A percentile compares a stretch with the other conserved stretches of the same genome.
Evolutionary conservation across 371 early-diverging fungal species (phyloP).

Genomic region (Circinella minor): DNA sequence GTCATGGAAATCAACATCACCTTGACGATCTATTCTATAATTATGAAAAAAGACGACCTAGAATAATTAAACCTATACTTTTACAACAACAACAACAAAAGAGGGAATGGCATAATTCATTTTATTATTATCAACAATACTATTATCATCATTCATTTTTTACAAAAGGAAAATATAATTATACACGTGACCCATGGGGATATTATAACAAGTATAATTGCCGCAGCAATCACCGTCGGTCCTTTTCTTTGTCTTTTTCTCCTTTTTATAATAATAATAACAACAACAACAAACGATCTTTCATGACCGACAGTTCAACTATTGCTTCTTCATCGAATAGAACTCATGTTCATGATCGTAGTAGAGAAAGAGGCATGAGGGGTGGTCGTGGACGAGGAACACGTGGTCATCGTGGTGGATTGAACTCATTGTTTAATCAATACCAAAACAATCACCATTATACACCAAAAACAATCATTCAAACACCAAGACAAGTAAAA

Average conservation of each 20-base stretch:
- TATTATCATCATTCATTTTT: too few species aligned
- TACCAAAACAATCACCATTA: background rate
- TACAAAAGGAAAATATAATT: too few species aligned
- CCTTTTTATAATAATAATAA: background rate
- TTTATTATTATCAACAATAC: too few species aligned
- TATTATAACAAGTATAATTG: background rate
- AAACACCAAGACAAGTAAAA: background rate
- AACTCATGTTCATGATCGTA: background rate
- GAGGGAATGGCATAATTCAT: too few species aligned
- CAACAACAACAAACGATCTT: background rate
- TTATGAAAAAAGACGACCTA: too few species aligned
- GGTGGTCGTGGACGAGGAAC: background rate
- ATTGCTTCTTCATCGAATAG: background rate
- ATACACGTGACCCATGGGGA: too few species aligned
- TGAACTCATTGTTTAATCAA: background rate
- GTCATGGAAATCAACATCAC: too few species aligned
- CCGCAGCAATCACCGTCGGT: background rate
- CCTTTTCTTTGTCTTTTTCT: background rate
- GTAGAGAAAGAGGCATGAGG: background rate
- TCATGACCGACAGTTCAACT: background rate
- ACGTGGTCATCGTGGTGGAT: background rate
- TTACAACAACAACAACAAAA: too few species aligned
- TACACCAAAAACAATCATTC: background rate
- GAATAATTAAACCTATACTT: too few species aligned
- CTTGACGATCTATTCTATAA: too few species aligned